A percentile compares a stretch with the other conserved stretches of the same genome.
These are phyloP conservation scores for Schizopora paradoxa DNA, from an alignment of 1,284 basidiomycete genomes.

Conservation along the genomic window DNA sequence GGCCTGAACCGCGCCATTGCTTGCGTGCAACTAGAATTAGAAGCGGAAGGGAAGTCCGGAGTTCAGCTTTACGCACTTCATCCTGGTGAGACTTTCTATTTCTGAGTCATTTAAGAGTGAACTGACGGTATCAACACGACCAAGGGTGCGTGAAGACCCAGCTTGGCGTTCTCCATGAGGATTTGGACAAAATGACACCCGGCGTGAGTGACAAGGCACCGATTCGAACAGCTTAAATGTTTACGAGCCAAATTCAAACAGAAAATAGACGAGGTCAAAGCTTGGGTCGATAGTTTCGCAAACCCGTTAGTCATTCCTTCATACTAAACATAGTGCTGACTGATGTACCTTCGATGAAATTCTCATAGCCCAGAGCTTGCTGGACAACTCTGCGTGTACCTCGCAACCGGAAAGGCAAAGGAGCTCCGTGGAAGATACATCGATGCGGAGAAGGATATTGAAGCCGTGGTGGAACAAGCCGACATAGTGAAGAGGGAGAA, in stretches of 20 bases:
- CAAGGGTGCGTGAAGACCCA: constrained; percentile 4
- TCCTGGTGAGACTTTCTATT: constrained; percentile 1
- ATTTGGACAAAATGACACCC: constrained; percentile 3
- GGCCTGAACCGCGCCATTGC: constrained; percentile 6
- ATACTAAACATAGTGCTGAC: background rate
- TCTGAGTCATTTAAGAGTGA: background rate
- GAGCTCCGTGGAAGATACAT: constrained; percentile 4
- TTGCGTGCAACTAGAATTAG: constrained; percentile 5
- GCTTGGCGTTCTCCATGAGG: background rate
- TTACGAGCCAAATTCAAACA: background rate
- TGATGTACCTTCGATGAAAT: no score
- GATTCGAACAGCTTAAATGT: background rate
- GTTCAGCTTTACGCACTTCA: constrained; percentile 7
- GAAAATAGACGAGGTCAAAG: background rate
- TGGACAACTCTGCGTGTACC: constrained; percentile 9
- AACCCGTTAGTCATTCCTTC: background rate
- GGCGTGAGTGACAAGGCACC: background rate
- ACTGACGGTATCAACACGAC: background rate
- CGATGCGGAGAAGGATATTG: constrained; percentile 5
- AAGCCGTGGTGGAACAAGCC: background rate
- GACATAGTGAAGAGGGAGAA: background rate
- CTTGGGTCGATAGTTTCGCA: background rate
- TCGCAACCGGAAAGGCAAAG: constrained; percentile 4
- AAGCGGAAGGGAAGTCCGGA: background rate
- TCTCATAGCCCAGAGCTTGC: constrained; percentile 1